A percentile compares a stretch with the other conserved stretches of the same genome.
phyloP scores from a whole-genome alignment of 768 basidiomycete genomes.

The Leccinellum albellum region DNA sequence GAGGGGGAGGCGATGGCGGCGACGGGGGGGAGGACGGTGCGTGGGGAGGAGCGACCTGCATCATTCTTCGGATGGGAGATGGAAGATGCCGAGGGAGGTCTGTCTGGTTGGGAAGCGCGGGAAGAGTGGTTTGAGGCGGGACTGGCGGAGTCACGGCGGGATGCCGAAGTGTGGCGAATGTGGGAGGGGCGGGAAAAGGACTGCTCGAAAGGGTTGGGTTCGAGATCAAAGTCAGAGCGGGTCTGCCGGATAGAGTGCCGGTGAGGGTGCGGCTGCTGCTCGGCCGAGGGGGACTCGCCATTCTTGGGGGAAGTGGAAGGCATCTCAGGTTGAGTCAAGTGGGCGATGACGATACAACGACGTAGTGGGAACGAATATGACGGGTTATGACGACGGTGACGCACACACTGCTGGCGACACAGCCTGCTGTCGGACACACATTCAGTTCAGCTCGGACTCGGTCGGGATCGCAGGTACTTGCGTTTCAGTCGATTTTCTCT shows the following conservation, averaged over 20 bases:
- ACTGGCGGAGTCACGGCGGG: slow-evolving; percentile 32
- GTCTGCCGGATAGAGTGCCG: slow-evolving; percentile 39
- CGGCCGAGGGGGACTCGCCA: slow-evolving; percentile 34
- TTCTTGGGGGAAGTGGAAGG: slow-evolving; percentile 26
- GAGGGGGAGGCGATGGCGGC: slow-evolving; percentile 65
- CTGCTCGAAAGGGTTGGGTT: slow-evolving; percentile 94
- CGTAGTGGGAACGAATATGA: slow-evolving; percentile 6
- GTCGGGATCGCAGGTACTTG: slow-evolving; percentile 22
- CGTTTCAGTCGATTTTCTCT: slow-evolving; percentile 14
- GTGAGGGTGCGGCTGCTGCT: slow-evolving; percentile 6
- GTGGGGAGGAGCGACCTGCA: slow-evolving; percentile 38
- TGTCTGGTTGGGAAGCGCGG: slow-evolving; percentile 34
- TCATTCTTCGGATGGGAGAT: slow-evolving; percentile 30
- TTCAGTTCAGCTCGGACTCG: slow-evolving; percentile 17
- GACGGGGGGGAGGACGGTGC: slow-evolving; percentile 79
- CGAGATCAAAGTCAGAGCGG: slow-evolving; percentile 68
- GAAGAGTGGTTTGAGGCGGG: slow-evolving; percentile 35
- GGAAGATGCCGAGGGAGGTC: slow-evolving; percentile 33
- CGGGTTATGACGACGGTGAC: slow-evolving; percentile 26
- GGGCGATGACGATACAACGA: slow-evolving; percentile 20
- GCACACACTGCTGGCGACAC: slow-evolving; percentile 17
- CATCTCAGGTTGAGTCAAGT: slow-evolving; percentile 13
- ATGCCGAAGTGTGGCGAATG: slow-evolving; percentile 40
- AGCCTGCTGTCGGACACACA: slow-evolving; percentile 15
- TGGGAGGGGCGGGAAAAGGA: slow-evolving; percentile 73